Conservation (phyloP, 139 green algal species). For the Pleodorina starrii region DNA sequence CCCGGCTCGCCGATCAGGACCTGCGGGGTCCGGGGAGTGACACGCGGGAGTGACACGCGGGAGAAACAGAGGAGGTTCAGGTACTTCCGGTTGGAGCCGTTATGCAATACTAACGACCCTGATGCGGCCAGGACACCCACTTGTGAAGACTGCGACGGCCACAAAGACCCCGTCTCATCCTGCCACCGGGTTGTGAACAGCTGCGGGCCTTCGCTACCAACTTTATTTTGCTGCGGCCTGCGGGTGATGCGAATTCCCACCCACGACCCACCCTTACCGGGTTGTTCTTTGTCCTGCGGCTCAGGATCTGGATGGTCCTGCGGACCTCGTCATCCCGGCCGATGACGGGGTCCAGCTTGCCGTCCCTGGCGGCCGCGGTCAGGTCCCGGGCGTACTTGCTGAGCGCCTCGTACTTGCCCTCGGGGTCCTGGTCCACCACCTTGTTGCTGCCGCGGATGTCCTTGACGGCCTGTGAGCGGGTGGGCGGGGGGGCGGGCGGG, state of each 20-base stretch:
- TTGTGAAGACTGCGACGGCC: too few species aligned
- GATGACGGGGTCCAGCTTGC: conserved; percentile 92
- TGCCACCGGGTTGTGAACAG: too few species aligned
- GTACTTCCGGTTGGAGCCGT: too few species aligned
- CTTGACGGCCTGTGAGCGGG: conserved; percentile 56
- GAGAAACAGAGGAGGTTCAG: too few species aligned
- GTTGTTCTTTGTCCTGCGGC: conserved; percentile 98
- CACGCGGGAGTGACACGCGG: too few species aligned
- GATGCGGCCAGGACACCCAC: too few species aligned
- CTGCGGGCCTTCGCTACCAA: too few species aligned
- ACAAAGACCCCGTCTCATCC: too few species aligned
- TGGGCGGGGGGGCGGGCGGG: too few species aligned
- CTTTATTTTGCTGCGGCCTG: too few species aligned
- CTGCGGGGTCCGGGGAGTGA: too few species aligned
- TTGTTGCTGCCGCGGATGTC: conserved; percentile 86
- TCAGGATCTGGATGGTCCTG: conserved; percentile 89
- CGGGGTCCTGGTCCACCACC: conserved; percentile 91
- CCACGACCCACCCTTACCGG: conserved; percentile 68
- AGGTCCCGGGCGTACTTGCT: conserved; percentile 95
- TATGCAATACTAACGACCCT: too few species aligned
- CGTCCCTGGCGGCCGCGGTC: conserved; percentile 82
- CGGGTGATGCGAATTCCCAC: background rate
- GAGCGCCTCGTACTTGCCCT: conserved; percentile 98
- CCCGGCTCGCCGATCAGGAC: conserved; percentile 97
- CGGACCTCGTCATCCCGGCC: conserved; percentile 87